Base-by-base conservation (phyloP, 345 rosid genomes). In the Citrus hindsii region DNA sequence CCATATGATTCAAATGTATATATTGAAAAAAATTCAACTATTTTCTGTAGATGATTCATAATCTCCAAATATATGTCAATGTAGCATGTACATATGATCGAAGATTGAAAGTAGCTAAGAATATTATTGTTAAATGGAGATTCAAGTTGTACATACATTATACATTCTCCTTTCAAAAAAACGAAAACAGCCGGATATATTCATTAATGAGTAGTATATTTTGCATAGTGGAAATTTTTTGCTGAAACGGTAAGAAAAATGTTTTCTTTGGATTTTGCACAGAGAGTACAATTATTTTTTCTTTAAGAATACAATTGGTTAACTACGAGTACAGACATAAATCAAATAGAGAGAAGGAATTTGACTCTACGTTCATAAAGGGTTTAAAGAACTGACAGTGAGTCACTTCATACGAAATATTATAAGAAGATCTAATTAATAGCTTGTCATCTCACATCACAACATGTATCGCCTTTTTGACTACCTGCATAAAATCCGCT, bases 361-460 rank as follows among this genome's bases (percentile, higher is more conserved):
- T 38, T 46, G 70, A 83, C 74, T 79, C 35, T 63, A 32, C 61
- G 71, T 55, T 79, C 77, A 81, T 76, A 67, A 75, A 14, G 18
- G 56, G 32, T 16, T 71, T 82, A 79, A 73, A 55, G 83, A 86
- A 86, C 89, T 85, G 90, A 89, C 82, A 85, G 91, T 82, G 70
- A 87, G 86, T 90, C 91, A 84, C 83, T 78, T 88, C 93, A 82
- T 46, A 56, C 78, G 64, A 56, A 77, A 67, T 80, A 28, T 12
- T 5, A 18, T 16, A 58, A 73, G 61, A n/a, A 64, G 66, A 53
- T 16, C 58, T 53, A 53, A 53, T 19, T 12, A 13, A 18, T 53
- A 53, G 58, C 58, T 53, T 53, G 58, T 18, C 62, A 62, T 19
- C 40, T 61, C 79, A 83, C 19, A 27, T 42, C 75, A 76, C 33